Evolutionary conservation across 495 filamentous ascomycete species (phyloP).

Genomic region (Neurospora sp.): DNA sequence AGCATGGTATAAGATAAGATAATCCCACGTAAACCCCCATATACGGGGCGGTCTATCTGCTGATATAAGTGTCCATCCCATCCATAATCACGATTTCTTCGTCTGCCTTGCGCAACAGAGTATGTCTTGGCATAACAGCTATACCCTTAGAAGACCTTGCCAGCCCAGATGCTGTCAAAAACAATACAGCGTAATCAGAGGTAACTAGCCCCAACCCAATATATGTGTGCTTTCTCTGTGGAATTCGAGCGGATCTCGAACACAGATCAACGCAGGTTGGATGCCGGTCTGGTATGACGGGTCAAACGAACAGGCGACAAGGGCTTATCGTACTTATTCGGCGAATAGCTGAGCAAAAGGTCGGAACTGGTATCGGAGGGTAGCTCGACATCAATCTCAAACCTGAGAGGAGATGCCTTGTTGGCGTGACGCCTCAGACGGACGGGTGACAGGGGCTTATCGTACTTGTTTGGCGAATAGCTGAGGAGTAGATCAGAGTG

Average conservation of each 20-base stretch:
- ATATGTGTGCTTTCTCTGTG: neutral
- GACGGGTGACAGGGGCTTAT: neutral
- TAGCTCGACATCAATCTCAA: neutral
- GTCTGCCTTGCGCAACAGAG: neutral
- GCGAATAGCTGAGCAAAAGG: neutral
- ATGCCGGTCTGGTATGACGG: neutral
- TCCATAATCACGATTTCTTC: neutral
- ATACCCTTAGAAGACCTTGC: neutral
- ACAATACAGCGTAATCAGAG: neutral
- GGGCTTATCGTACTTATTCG: neutral
- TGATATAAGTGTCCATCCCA: neutral
- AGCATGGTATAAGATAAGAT: neutral
- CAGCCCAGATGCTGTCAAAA: neutral
- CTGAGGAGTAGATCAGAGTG: conserved; percentile 6
- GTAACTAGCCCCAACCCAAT: neutral
- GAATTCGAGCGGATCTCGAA: neutral
- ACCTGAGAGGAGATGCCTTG: neutral
- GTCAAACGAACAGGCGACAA: neutral
- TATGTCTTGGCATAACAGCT: neutral
- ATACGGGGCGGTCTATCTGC: neutral
- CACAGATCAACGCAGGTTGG: neutral
- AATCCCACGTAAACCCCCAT: neutral
- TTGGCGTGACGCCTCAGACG: neutral
- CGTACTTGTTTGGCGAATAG: conserved; percentile 2
- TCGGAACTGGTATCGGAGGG: conserved; percentile 2